phyloP scores from a whole-genome alignment of 768 basidiomycete genomes.

The Inosperma sp. region DNA sequence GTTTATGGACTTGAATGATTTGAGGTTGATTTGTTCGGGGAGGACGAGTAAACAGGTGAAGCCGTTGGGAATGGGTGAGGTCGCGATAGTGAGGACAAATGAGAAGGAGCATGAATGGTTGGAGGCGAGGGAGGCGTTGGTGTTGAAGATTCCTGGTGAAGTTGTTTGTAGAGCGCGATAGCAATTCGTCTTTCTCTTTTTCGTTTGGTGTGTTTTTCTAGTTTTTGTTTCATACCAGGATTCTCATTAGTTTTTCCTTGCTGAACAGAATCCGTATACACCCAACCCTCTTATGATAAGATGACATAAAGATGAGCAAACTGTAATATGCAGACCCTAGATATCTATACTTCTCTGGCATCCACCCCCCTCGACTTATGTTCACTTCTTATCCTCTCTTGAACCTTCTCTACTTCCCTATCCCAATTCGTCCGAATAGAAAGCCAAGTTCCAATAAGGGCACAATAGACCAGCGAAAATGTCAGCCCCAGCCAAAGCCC shows the following conservation, averaged over 20 bases:
- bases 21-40: conserved; percentile 77
- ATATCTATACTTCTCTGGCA: neutral
- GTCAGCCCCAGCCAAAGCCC: conserved; percentile 89
- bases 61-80: conserved; percentile 88
- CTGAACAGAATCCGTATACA: too few species aligned
- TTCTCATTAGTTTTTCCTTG: too few species aligned
- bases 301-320: too few species aligned
- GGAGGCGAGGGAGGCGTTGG: conserved; percentile 89
- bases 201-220: too few species aligned
- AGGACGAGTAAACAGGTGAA: conserved; percentile 65
- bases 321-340: too few species aligned
- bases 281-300: too few species aligned
- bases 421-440: conserved; percentile 65
- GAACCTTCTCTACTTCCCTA: conserved; percentile 59
- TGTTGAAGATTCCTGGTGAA: conserved; percentile 75
- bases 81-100: conserved; percentile 76
- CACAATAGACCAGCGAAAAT: conserved; percentile 54
- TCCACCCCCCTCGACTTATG: conserved; percentile 23
- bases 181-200: too few species aligned
- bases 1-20: conserved; percentile 67
- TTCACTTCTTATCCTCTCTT: conserved; percentile 47
- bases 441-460: conserved; percentile 49
- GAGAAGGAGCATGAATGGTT: conserved; percentile 75
- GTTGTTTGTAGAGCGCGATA: conserved; percentile 75
- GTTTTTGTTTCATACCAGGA: too few species aligned